Conservation (phyloP, 305 asterid species). For the Solanum hybrid region DNA sequence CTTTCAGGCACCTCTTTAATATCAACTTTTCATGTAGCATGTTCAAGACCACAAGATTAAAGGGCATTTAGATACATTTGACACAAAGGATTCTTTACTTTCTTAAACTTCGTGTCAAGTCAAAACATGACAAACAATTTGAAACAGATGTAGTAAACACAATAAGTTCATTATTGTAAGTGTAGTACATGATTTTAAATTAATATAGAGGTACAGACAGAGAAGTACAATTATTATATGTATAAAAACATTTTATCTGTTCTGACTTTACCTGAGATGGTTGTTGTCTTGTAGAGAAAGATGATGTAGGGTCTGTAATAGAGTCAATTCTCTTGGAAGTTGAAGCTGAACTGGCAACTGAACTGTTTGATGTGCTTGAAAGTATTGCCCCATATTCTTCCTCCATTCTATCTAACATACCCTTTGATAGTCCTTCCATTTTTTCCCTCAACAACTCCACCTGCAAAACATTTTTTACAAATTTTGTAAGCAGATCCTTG, state of each 20-base stretch:
- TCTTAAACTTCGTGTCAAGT: too few relatives aligned
- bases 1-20: too few relatives aligned
- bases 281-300: slow-evolving; percentile 19
- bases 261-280: slow-evolving; percentile 29
- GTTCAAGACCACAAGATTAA: too few relatives aligned
- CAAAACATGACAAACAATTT: too few relatives aligned
- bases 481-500: too few relatives aligned
- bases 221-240: background rate
- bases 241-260: background rate
- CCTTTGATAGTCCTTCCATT: slow-evolving; percentile 38
- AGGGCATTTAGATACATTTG: too few relatives aligned
- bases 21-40: background rate
- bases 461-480: slow-evolving; percentile 13
- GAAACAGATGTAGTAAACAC: background rate
- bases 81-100: too few relatives aligned
- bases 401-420: slow-evolving; percentile 36
- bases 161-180: background rate
- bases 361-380: slow-evolving; percentile 28
- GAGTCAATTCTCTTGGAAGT: slow-evolving; percentile 42
- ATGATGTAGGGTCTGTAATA: too few relatives aligned
- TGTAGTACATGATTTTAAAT: background rate
- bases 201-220: background rate
- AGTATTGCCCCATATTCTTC: slow-evolving; percentile 33
- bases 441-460: slow-evolving; percentile 27
- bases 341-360: slow-evolving; percentile 51